These are phyloP conservation scores for Alternaria solani DNA, from an alignment of 2,329 filamentous ascomycete species.

Conservation along the genomic window DNA sequence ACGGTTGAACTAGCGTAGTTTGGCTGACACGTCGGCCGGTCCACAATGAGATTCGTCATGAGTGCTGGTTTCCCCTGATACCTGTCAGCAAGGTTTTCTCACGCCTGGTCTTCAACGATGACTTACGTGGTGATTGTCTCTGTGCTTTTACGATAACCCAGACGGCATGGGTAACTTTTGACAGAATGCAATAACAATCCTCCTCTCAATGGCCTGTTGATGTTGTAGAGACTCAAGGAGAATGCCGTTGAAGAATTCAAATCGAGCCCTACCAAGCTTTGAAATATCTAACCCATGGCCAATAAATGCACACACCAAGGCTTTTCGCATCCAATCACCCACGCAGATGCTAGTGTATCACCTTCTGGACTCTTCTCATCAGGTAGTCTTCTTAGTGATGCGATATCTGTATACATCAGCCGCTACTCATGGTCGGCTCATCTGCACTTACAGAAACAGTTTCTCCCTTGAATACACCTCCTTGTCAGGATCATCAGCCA, in stretches of 20 bases:
- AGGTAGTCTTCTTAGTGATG: constrained; percentile 29
- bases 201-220: neutral
- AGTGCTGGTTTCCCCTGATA: neutral
- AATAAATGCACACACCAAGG: neutral
- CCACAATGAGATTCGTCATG: constrained; percentile 2
- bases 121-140: constrained; percentile 1
- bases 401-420: constrained; percentile 26
- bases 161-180: constrained; percentile 12
- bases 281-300: neutral
- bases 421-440: neutral
- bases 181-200: constrained; percentile 11
- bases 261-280: neutral
- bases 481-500: constrained; percentile 59
- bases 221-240: neutral
- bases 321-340: neutral
- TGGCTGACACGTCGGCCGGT: neutral
- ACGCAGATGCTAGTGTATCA: neutral
- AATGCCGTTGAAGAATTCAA: neutral
- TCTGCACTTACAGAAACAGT: constrained; percentile 57
- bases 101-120: neutral
- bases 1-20: neutral
- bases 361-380: neutral
- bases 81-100: neutral
- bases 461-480: constrained; percentile 57
- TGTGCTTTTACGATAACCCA: constrained; percentile 4